Evolutionary conservation across 805 yeast species (phyloP).

Genomic region (Candida corydali): DNA sequence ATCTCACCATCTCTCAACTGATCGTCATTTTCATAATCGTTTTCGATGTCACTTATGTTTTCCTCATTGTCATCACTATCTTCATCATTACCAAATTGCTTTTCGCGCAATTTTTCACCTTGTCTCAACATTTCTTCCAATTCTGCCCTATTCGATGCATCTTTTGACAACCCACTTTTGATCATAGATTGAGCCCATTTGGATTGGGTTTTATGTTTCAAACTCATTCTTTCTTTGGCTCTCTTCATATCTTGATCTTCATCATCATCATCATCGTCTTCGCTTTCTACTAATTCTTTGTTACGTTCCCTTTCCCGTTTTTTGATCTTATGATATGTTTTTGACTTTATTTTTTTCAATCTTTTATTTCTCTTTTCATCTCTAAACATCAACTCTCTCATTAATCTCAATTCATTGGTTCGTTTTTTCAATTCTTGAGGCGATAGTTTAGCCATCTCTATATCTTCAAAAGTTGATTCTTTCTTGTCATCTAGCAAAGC

Average conservation of each 20-base stretch:
- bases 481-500: conserved; percentile 66
- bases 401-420: conserved; percentile 76
- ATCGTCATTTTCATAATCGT: conserved; percentile 32
- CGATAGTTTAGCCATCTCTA: conserved; percentile 75
- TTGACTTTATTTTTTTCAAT: conserved; percentile 91
- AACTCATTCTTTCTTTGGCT: conserved; percentile 88
- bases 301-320: conserved; percentile 78
- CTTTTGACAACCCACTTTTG: conserved; percentile 86
- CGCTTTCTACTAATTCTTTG: conserved; percentile 56
- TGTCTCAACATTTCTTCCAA: conserved; percentile 91
- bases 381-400: conserved; percentile 95
- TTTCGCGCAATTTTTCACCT: conserved; percentile 71
- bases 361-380: conserved; percentile 90
- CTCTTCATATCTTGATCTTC: conserved; percentile 71
- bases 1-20: conserved; percentile 32
- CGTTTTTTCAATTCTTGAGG: conserved; percentile 75
- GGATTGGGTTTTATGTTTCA: conserved; percentile 83
- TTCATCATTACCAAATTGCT: conserved; percentile 68
- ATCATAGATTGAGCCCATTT: conserved; percentile 91
- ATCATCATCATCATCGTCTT: conserved; percentile 34
- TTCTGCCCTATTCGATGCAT: conserved; percentile 76
- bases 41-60: conserved; percentile 44
- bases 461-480: conserved; percentile 82
- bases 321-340: conserved; percentile 78
- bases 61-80: conserved; percentile 52